These are phyloP conservation scores for Chaetomidium leptoderma DNA, from an alignment of 495 filamentous ascomycete species.

Conservation along the genomic window DNA sequence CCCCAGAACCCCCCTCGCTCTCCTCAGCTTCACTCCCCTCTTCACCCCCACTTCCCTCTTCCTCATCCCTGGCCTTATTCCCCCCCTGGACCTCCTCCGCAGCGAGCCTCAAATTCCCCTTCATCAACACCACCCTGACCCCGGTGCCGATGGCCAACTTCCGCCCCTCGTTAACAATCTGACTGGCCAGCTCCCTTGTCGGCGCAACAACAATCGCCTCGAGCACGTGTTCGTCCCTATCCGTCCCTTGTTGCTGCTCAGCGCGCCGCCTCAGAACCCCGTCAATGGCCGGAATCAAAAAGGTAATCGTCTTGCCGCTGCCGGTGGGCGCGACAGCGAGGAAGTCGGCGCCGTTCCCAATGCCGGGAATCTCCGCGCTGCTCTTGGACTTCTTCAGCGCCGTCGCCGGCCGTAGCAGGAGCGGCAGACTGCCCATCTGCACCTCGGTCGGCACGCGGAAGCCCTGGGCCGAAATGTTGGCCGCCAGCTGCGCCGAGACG, in stretches of 20 bases:
- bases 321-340: constrained; percentile 89
- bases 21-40: constrained; percentile 20
- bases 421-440: constrained; percentile 77
- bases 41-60: constrained; percentile 30
- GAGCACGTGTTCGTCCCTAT: constrained; percentile 46
- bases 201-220: constrained; percentile 78
- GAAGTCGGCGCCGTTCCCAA: constrained; percentile 56
- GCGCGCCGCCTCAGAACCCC: constrained; percentile 54
- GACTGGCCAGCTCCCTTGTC: constrained; percentile 84
- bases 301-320: constrained; percentile 94
- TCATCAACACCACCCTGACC: constrained; percentile 76
- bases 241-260: constrained; percentile 34
- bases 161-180: constrained; percentile 88
- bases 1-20: too few species aligned
- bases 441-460: constrained; percentile 89
- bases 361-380: constrained; percentile 29
- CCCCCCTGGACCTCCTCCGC: constrained; percentile 38
- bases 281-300: constrained; percentile 81
- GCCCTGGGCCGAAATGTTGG: constrained; percentile 78
- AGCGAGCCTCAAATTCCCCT: constrained; percentile 72
- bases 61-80: constrained; percentile 28
- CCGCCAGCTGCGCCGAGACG: constrained; percentile 63
- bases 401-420: constrained; percentile 57
- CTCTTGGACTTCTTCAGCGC: constrained; percentile 34
- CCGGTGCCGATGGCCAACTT: constrained; percentile 76